Base-by-base conservation (phyloP, 2,329 filamentous ascomycete genomes). In the Trichoderma harzianum region DNA sequence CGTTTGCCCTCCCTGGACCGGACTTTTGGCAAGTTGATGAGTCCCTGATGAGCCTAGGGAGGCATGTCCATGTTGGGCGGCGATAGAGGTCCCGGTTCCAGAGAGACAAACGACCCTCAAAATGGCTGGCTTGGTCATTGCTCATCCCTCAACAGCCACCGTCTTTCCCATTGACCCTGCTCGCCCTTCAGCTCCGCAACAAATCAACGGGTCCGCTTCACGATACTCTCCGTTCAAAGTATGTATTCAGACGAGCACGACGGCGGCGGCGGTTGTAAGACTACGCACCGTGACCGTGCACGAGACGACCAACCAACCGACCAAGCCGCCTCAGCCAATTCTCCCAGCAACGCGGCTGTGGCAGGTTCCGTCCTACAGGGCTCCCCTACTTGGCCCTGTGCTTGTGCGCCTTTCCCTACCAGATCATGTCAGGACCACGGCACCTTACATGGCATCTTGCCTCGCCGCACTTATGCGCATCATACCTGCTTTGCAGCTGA, bases 381-480 rank as follows among this genome's bases (percentile, higher is more conserved):
- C 39, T 62, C 53, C 63, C 69, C 63, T 39, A 34, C 30, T 60
- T 61, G 28, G 43, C 68, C 55, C 58, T 55, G 43, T 39, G 68
- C 68, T 63, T 60, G 57, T 63, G 34, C 47, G 32, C 43, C 39
- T 61, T 24, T n/a, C 60, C 69, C 61, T 66, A 34, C 67, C 43
- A 66, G 34, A 57, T 64, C 62, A 61, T 63, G 39, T 43, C 39
- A 43, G 43, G 61, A 55, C 60, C 58, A 65, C 66, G 43, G 66
- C 43, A 47, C 65, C 30, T 18, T 67, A 66, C 63, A 55, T 55
- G 28, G 47, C 65, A 47, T 61, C 55, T 47, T 34, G 18, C 66
- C 51, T 39, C 34, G 36, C 58, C 34, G 77, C 74, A 78, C 75
- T 77, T 80, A 81, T 81, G 79, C 79, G 78, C 75, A 79, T 79